Evolutionary conservation across 129 eudicot genomes (phyloP), one percentile per base, ranked within the genome.

Genomic region (Artemisia annua): DNA sequence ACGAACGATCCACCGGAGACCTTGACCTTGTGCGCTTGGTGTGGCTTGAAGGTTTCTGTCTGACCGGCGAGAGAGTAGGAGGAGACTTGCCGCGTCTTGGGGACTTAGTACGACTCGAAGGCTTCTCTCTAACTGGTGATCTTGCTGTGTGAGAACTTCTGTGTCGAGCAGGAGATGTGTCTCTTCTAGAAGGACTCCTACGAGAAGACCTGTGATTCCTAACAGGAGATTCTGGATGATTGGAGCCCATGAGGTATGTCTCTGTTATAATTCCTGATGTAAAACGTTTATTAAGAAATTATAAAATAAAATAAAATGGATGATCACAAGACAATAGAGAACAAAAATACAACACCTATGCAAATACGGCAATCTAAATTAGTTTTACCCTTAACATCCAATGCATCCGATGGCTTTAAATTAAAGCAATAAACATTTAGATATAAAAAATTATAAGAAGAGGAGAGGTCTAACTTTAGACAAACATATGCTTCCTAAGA

Each of bases 151-250:
- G 77, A 28, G 98, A 92, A 69, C 80, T 87, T 79, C 80, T 83
- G 72, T 71, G 85, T 5, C 80, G 87, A 64, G 82, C 72, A 67
- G 98, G 97, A 48, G 97, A 94, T 69, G 85, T 73, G 14, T 87
- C 98, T 80, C 96, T 83, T 35, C 86, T 68, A 5, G 85, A 53
- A 48, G 96, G 87, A 68, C 89, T 94, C 75, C 86, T 83, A 72
- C 75, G 89, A 71, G 88, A 80, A 70, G 98, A 85, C 20, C 85
- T 79, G 28, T 75, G 87, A 58, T 71, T 79, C 80, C 84, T 83
- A 48, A 75, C 81, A 0, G 94, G 91, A 55, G 97, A 92, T 64
- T 72, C 87, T 14, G 90, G 82, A 71, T 57, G 63, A 58, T 86
- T 26, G 83, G 80, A 65, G 67, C 85, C 83, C 83, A 78, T 76